Base-by-base conservation (phyloP, 2,329 filamentous ascomycete genomes). In the Corynespora cassiicola region DNA sequence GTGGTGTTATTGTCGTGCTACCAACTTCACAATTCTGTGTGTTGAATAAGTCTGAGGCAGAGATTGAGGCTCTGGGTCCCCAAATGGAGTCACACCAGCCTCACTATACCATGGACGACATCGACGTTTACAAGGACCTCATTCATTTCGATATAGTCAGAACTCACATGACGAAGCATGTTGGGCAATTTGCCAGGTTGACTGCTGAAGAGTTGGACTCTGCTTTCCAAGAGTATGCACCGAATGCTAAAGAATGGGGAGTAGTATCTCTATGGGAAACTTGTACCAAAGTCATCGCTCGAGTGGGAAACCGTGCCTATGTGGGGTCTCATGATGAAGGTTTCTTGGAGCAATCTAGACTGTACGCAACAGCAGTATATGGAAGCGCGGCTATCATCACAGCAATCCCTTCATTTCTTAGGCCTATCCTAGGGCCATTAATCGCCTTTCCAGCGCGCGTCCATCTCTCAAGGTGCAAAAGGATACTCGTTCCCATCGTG, bases 71-170 rank as follows among this genome's bases (percentile, higher is more conserved):
- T n/a, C 27, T 44, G 11, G 14, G 31, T 25, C 35, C 20, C n/a
- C 30, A 27, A 11, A 14, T 44, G 23, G 40, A 33, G 24, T 30
- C 35, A 4, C 33, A 19, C 9, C 40, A 44, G 21, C 18, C 35
- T 5, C 11, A 19, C 30, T 44, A 44, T 28, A 14, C 35, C 16
- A 30, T 44, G 12, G 16, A 14, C 8, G 40, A 44, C 26, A 17
- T n/a, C 31, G 23, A 39, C 12, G 30, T 44, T 11, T 44, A 36
- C n/a, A 12, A 15, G 30, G 39, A 39, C 17, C 14, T 31, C 5
- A 8, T 44, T 5, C 40, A 44, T 26, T 44, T 39, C 17, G 40
- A 44, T 15, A 36, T 44, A 6, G 36, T 36, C 17, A 25, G 39
- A 7, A 26, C 23, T 8, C 15, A 39, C 15, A 15, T 44, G 30